Conservation (phyloP, 2,329 filamentous ascomycete species). For the Chrysosporium keratinophilum region DNA sequence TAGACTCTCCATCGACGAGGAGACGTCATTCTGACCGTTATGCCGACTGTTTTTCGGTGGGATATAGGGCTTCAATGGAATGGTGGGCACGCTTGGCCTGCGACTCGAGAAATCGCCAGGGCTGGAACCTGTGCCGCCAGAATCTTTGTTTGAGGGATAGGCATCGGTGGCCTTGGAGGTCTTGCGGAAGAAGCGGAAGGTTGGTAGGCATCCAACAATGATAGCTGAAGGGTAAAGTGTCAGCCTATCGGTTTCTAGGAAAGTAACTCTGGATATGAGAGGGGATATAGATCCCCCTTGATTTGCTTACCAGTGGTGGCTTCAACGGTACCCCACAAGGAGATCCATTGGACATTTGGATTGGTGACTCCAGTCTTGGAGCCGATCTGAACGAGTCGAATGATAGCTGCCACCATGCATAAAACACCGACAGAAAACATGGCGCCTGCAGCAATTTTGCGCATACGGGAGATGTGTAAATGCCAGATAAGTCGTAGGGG, state of each 20-base stretch:
- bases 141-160: background rate
- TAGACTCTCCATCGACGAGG: constrained; percentile 5
- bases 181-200: constrained; percentile 10
- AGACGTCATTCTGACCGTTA: background rate
- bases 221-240: background rate
- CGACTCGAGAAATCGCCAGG: background rate
- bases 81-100: background rate
- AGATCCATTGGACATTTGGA: constrained; percentile 11
- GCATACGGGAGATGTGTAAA: constrained; percentile 20
- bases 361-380: constrained; percentile 10
- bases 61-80: background rate
- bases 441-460: constrained; percentile 22
- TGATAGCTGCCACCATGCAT: constrained; percentile 21
- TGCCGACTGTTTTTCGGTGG: background rate
- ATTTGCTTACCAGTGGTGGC: constrained; percentile 9
- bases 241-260: background rate
- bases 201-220: constrained; percentile 11
- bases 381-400: constrained; percentile 18
- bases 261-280: background rate
- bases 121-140: background rate
- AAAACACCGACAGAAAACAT: constrained; percentile 24
- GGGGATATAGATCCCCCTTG: background rate
- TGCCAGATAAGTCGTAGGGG: constrained; percentile 23
- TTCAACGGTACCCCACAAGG: constrained; percentile 9
- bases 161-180: background rate